Conservation (phyloP, 306 rosid genomes). For the Ochetophila trinervis region DNA sequence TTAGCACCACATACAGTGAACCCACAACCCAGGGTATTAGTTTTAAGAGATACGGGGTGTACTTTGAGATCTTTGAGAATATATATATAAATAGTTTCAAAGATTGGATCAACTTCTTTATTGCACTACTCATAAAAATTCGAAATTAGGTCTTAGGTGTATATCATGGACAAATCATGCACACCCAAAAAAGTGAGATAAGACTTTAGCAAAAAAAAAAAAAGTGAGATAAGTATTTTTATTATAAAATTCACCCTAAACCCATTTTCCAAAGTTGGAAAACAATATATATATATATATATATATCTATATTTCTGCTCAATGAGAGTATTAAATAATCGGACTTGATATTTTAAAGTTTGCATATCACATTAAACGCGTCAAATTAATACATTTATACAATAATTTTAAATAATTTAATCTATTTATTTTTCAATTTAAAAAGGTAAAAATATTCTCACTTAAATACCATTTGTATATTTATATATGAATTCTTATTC, state of each 20-base stretch:
- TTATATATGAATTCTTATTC: too few relatives aligned
- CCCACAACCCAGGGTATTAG: constrained; percentile 24
- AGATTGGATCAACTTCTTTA: constrained; percentile 26
- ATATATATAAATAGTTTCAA: constrained; percentile 9
- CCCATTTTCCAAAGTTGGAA: constrained; percentile 11
- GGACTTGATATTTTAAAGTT: too few relatives aligned
- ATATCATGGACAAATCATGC: constrained; percentile 34
- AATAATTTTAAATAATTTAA: too few relatives aligned
- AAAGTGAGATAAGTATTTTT: constrained; percentile 11
- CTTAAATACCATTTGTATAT: too few relatives aligned
- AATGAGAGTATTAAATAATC: too few relatives aligned
- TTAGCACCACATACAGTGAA: constrained; percentile 37
- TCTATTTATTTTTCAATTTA: too few relatives aligned
- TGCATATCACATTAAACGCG: too few relatives aligned
- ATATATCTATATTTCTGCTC: too few relatives aligned
- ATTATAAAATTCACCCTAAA: constrained; percentile 6
- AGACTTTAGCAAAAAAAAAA: too few relatives aligned
- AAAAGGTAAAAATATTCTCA: too few relatives aligned
- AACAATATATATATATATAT: background rate
- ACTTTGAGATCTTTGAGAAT: constrained; percentile 40
- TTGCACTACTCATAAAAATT: constrained; percentile 17
- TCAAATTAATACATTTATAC: too few relatives aligned
- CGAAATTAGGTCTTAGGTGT: constrained; percentile 31
- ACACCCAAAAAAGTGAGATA: constrained; percentile 6
- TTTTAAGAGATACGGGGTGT: constrained; percentile 45